Evolutionary conservation across 164 flowering plant species (phyloP), one percentile per base, ranked within the genome.

Genomic region (Tetrastigma voinierianum): DNA sequence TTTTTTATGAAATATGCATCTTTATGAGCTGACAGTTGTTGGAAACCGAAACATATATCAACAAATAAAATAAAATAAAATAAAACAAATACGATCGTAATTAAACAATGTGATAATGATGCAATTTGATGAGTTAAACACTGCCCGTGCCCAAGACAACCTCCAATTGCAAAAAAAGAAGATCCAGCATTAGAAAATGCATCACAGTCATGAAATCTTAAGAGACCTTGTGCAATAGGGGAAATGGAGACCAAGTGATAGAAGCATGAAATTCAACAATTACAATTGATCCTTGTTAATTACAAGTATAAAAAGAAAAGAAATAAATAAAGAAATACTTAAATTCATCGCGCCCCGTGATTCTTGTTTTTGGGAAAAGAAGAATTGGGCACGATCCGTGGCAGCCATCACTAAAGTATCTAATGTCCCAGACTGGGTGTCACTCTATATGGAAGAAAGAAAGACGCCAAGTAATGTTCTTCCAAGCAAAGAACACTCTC

Each of bases 321-420:
- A 25, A 25, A 25, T 25, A 25, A 25, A 25, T 25, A 25, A 53
- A 46, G 16, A 62, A 43, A 32, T 10, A 61, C 9, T 60, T 84
- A n/a, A 87, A 89, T 89, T 75, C 3, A 25, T 67, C 57, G 72
- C 65, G 24, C 66, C 68, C 52, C 67, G 15, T 62, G 51, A 57
- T 64, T 66, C 48, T 66, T 67, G 57, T 82, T 72, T 74, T 79
- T 91, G n/a, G n/a, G 55, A 89, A 66, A 57, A 94, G 90, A 76
- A 91, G 57, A 54, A 87, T 64, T 53, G 98, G 92, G 77, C 98
- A 94, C 25, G 78, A 70, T 65, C 83, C 83, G 59, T 62, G 67
- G 40, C 65, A 69, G 32, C 46, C 67, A 68, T 59, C 65, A 13
- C 20, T 60, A 62, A 66, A 68, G 69, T n/a, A 46, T 60, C 65